Evolutionary conservation across 2,329 filamentous ascomycete genomes (phyloP).

Genomic region (Pseudopyrenochaeta lycopersici): DNA sequence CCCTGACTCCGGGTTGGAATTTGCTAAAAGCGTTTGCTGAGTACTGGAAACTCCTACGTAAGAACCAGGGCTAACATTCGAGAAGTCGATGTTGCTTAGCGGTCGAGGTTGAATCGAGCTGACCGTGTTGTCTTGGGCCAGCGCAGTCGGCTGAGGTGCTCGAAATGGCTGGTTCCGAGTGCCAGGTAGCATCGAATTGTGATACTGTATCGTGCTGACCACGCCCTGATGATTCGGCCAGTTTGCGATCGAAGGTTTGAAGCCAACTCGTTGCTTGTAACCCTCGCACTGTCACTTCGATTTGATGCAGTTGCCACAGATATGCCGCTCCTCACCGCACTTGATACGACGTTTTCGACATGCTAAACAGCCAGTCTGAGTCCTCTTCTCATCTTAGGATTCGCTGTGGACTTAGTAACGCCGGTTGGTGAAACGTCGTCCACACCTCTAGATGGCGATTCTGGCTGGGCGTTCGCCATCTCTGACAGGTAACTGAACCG

Average conservation of each 20-base stretch:
- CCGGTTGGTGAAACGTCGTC: conserved; percentile 41
- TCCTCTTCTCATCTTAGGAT: conserved; percentile 62
- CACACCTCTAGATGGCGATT: conserved; percentile 27
- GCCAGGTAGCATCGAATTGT: conserved; percentile 50
- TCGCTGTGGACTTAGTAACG: conserved; percentile 24
- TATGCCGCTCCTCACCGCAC: conserved; percentile 88
- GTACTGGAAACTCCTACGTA: conserved; percentile 13
- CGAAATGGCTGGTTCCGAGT: conserved; percentile 31
- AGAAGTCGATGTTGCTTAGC: conserved; percentile 38
- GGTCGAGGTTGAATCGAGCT: conserved; percentile 41
- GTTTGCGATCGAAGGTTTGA: conserved; percentile 75
- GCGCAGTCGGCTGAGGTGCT: conserved; percentile 18
- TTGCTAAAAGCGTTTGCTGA: conserved; percentile 28
- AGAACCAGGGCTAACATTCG: conserved; percentile 24
- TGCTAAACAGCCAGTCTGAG: conserved; percentile 92
- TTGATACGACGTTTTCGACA: conserved; percentile 96
- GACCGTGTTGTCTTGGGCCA: conserved; percentile 28
- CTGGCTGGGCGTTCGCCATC: conserved; percentile 35
- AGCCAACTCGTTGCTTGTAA: conserved; percentile 81
- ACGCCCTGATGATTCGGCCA: conserved; percentile 50
- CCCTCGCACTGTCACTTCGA: conserved; percentile 86
- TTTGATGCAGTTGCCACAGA: conserved; percentile 85
- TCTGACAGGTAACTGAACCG: too few species aligned
- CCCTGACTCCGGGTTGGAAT: too few species aligned
- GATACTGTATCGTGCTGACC: conserved; percentile 48